Evolutionary conservation across 2,329 filamentous ascomycete species (phyloP), one percentile per base, ranked within the genome.

Genomic region (Pseudogymnoascus sp.): DNA sequence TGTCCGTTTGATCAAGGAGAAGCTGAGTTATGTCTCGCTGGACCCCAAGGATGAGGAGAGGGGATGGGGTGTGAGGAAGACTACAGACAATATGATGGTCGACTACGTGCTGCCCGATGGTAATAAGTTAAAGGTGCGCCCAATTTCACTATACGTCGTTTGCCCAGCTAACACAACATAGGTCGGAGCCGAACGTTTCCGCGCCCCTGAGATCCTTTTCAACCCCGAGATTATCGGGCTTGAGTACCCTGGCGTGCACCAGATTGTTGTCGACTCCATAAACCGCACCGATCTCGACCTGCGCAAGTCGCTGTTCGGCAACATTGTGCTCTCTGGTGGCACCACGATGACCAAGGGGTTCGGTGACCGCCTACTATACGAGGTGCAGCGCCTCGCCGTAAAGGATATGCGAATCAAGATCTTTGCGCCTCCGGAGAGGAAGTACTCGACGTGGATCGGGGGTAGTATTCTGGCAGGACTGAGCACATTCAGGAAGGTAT

Each of bases 341-440:
- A 96, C 91, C 70, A 99, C 94, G 25, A 80, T 99, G 72, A 97
- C 92, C 68, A 97, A 94, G 78, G 94, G 94, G 47, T 99, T 99
- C 72, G 93, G 93, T 61, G 94, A 97, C 75, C 84, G 94, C 59
- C 78, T 99, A 68, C 80, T 99, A 72, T 86, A 90, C 67, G 94
- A 99, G 77, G 88, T 97, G 67, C 94, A 97, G 77, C 83, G 88
- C 73, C 79, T 97, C 69, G 94, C 94, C 9, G 91, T 97, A 68
- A 97, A 97, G 80, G 94, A 99, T 74, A 99, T 97, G 93, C 86
- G 92, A 70, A 97, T 99, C 79, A 96, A 97, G 81, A 99, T 99
- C 72, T 96, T 96, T 78, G 94, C 94, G 60, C 94, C 94, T 61
- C 93, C 94, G 5, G 94, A 99, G 80, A 84, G 94, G 67, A 96